Evolutionary conservation across 176 grass and related monocot genomes (phyloP), one percentile per base, ranked within the genome.

Genomic region (Cenchrus purpureus): DNA sequence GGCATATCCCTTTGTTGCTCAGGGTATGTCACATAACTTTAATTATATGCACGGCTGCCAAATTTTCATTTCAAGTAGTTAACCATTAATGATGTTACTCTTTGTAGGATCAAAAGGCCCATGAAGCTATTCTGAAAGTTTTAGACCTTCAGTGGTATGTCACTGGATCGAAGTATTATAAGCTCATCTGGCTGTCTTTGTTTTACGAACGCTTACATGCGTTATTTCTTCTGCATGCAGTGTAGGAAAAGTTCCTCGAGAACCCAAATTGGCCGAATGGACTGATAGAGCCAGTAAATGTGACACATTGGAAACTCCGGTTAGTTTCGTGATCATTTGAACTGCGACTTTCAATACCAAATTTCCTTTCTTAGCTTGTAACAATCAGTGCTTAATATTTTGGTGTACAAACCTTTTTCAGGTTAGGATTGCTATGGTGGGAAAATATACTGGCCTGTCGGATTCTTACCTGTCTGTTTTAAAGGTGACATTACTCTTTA

Each of bases 1-100:
- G 97, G 93, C 97, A 91, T 64, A 97, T 99, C 79, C 97, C 97
- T 57, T 86, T 99, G 81, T 79, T 99, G 69, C 92, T 99, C 83
- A 99, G 84, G 94, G 97, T 97, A 98, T 82, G 79, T 25, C 84
- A 66, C 77, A 64, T 67, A 32, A 65, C 28, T 10, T 68, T 71
- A 75, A 10, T 68, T 14, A 10, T 51, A 80, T 54, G 17, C 17
- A 40, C 74, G 59, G 67, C 44, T 17, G 8, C 14, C 42, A 48
- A 78, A 42, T 61, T 86, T 17, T 73, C 7, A 32, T 83, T 86
- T 60, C 60, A 14, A 6, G 66, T 73, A 42, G 43, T 74, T 83
- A 77, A 84, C 67, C 14, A 75, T 67, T 42, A 34, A 40, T 72
- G 17, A 25, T 71, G 10, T 16, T 13, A 34, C 37, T 46, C 69